These are phyloP conservation scores for Warburgia ugandensis DNA, from an alignment of 164 flowering plant species.

Conservation along the genomic window DNA sequence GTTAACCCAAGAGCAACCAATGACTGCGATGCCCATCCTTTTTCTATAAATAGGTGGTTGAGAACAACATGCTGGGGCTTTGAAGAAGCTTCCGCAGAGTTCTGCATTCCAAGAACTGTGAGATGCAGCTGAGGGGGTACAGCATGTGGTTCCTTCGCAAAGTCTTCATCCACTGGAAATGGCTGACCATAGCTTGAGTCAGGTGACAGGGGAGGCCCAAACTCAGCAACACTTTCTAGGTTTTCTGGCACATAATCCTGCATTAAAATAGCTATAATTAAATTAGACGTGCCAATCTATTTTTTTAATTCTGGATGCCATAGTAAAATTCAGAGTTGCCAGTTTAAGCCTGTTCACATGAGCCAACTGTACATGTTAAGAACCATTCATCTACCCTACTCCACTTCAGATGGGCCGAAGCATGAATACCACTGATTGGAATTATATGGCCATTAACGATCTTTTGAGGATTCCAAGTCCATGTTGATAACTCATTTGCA, in stretches of 20 bases:
- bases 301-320: too few species aligned
- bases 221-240: constrained; percentile 58
- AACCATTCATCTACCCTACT: too few species aligned
- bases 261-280: too few species aligned
- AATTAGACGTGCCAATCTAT: too few species aligned
- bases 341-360: too few species aligned
- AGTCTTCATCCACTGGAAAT: constrained; percentile 62
- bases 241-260: constrained; percentile 82
- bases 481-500: too few species aligned
- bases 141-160: constrained; percentile 60
- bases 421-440: too few species aligned
- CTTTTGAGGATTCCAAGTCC: too few species aligned
- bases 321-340: too few species aligned
- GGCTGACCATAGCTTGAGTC: constrained; percentile 60
- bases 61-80: constrained; percentile 84
- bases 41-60: constrained; percentile 80
- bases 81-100: constrained; percentile 27
- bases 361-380: too few species aligned
- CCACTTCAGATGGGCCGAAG: too few species aligned
- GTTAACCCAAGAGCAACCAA: constrained; percentile 76
- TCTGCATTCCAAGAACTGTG: constrained; percentile 48
- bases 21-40: constrained; percentile 68
- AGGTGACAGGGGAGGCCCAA: constrained; percentile 79
- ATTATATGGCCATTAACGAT: too few species aligned
- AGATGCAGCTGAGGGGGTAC: constrained; percentile 73